Evolutionary conservation across 1,284 basidiomycete species (phyloP).

Genomic region (Tylopilus microsporus): DNA sequence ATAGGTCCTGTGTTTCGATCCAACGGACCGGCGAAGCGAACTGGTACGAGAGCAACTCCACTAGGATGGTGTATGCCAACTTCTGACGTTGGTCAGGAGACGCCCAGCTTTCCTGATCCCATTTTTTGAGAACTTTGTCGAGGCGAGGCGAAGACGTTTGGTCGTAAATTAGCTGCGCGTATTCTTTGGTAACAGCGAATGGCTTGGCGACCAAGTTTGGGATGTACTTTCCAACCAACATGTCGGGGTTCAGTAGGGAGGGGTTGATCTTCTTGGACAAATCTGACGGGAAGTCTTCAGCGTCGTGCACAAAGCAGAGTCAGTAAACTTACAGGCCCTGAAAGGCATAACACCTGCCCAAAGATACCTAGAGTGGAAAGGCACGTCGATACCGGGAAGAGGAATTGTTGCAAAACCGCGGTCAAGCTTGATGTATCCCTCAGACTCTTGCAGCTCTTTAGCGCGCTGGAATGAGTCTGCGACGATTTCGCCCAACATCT

Average conservation of each 20-base stretch:
- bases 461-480: constrained; percentile 77
- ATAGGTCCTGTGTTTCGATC: constrained; percentile 97
- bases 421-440: constrained; percentile 92
- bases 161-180: constrained; percentile 92
- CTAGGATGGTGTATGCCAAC: constrained; percentile 91
- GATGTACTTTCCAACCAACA: constrained; percentile 91
- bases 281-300: constrained; percentile 49
- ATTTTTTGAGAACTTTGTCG: constrained; percentile 87
- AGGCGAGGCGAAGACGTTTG: constrained; percentile 92
- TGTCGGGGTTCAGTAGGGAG: constrained; percentile 84
- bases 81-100: constrained; percentile 79
- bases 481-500: constrained; percentile 89
- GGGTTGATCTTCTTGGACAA: constrained; percentile 97
- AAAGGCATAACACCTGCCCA: constrained; percentile 99
- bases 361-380: constrained; percentile 93
- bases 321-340: constrained; percentile 68
- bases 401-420: constrained; percentile 96
- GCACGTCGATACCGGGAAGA: constrained; percentile 95
- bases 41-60: constrained; percentile 95
- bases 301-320: constrained; percentile 8
- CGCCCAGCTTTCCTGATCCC: constrained; percentile 91
- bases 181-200: constrained; percentile 85
- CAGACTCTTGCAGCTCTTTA: constrained; percentile 72
- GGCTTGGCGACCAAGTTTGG: constrained; percentile 95
- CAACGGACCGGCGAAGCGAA: constrained; percentile 94